phyloP scores from a whole-genome alignment of 2,329 filamentous ascomycete species.

The Bipolaris victoriae region DNA sequence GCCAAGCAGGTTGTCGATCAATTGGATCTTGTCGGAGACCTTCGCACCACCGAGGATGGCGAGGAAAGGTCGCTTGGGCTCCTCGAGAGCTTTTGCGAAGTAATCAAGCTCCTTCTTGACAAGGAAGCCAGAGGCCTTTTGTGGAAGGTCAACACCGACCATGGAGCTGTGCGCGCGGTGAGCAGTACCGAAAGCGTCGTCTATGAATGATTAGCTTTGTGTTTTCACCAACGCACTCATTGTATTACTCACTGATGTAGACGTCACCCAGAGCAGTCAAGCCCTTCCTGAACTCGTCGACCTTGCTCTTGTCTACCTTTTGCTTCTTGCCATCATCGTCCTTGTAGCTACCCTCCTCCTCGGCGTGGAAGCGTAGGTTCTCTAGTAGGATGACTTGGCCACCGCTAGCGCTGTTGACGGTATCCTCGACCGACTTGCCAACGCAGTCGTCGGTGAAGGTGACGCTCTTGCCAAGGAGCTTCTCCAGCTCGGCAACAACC shows the following conservation, averaged over 20 bases:
- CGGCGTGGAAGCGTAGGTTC: conserved; percentile 97
- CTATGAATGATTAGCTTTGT: conserved; percentile 54
- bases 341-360: conserved; percentile 97
- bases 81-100: conserved; percentile 96
- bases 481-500: conserved; percentile 89
- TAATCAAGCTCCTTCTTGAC: conserved; percentile 99
- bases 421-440: conserved; percentile 85
- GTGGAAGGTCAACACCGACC: conserved; percentile 93
- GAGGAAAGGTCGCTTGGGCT: conserved; percentile 92
- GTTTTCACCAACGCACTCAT: neutral
- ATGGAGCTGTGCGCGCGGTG: conserved; percentile 99
- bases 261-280: conserved; percentile 93
- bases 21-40: conserved; percentile 99
- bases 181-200: conserved; percentile 97
- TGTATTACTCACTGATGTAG: conserved; percentile 78
- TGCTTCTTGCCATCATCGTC: conserved; percentile 94
- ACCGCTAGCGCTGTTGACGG: conserved; percentile 79
- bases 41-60: conserved; percentile 98
- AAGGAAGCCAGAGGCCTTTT: conserved; percentile 97
- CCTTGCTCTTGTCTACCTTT: conserved; percentile 94
- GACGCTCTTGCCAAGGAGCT: conserved; percentile 83
- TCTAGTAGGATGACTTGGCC: conserved; percentile 90
- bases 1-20: conserved; percentile 97
- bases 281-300: conserved; percentile 92
- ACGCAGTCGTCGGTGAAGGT: conserved; percentile 91